Evolutionary conservation across 2,329 filamentous ascomycete species (phyloP).

Genomic region (Diaporthe humulicola): DNA sequence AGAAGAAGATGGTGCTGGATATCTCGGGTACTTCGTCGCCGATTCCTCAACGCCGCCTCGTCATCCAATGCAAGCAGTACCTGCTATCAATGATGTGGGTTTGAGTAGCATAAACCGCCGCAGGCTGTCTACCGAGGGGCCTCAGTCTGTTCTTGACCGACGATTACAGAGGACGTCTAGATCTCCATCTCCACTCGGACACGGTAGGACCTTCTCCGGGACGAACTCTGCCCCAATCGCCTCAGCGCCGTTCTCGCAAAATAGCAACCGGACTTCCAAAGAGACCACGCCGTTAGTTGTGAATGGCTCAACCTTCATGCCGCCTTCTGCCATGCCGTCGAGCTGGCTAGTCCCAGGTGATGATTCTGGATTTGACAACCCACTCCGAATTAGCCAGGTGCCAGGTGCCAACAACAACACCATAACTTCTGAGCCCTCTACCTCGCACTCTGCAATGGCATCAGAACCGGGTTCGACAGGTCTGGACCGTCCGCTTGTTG

Average conservation of each 20-base stretch:
- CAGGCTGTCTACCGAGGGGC: constrained; percentile 65
- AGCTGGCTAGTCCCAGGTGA: constrained; percentile 48
- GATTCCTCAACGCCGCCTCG: constrained; percentile 47
- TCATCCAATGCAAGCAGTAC: constrained; percentile 53
- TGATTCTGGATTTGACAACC: constrained; percentile 52
- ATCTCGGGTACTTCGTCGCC: constrained; percentile 54
- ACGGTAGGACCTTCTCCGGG: constrained; percentile 60
- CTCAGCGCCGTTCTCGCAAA: constrained; percentile 54
- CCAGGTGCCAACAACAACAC: constrained; percentile 42
- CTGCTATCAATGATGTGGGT: constrained; percentile 62
- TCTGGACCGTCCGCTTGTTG: constrained; percentile 63
- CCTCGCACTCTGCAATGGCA: constrained; percentile 41
- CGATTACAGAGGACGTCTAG: constrained; percentile 66
- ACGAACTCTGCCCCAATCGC: constrained; percentile 56
- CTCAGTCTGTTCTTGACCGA: constrained; percentile 66
- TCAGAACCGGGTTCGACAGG: constrained; percentile 46
- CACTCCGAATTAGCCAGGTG: constrained; percentile 53
- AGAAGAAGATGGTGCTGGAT: constrained; percentile 60
- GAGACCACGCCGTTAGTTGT: constrained; percentile 56
- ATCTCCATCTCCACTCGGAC: constrained; percentile 69
- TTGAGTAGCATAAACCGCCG: constrained; percentile 56
- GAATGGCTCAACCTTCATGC: constrained; percentile 55
- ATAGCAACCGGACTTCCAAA: constrained; percentile 48
- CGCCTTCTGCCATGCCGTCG: constrained; percentile 44
- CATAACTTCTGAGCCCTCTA: constrained; percentile 42